Base-by-base conservation (phyloP, 2,329 filamentous ascomycete species). In the Fonsecaea erecta region DNA sequence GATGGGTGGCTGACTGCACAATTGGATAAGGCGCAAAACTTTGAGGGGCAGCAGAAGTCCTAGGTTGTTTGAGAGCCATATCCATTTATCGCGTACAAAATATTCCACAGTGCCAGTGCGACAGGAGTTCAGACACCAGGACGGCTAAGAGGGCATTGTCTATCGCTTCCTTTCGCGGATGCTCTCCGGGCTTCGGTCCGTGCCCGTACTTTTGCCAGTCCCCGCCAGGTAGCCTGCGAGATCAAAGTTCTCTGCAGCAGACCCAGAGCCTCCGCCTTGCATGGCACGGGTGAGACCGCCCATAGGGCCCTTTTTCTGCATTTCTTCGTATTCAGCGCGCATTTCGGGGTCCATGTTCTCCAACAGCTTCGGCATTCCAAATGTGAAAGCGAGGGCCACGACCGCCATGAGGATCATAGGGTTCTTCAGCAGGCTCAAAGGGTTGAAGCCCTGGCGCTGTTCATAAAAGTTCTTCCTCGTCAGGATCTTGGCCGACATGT, bases 281-380 rank as follows among this genome's bases (percentile, higher is more conserved):
- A 87, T 90, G 7, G 82, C 81, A 51, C 79, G 76, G 62, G 87
- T 81, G 72, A 87, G 72, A 75, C 85, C 82, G 67, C 83, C 84
- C 71, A 93, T 82, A 1, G 90, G 87, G 70, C 87, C 88, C 68
- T 86, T 86, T 79, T 93, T 92, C 77, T 95, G 92, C 74, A 92
- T 89, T 74, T 92, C 91, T 77, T 97, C 93, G 75, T 95, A 97
- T 76, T 98, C 95, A 73, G 91, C 92, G 73, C 89, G 89, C 80
- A 92, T 90, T 78, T 99, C 95, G n/a, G 92, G 92, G 76, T 98
- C 95, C 93, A 99, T 97, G 76, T 95, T 97, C 58, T 98, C 93
- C 81, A 98, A 88, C 62, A 99, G 78, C 78, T 97, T 95, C 14
- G 95, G 95, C 90, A 98, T 92, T 71, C 93, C 93, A 73, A 98